Percentiles rank a stretch among this genome's conserved stretches.
phyloP scores from a whole-genome alignment of 768 basidiomycete species.

The Kwoniella pini region DNA sequence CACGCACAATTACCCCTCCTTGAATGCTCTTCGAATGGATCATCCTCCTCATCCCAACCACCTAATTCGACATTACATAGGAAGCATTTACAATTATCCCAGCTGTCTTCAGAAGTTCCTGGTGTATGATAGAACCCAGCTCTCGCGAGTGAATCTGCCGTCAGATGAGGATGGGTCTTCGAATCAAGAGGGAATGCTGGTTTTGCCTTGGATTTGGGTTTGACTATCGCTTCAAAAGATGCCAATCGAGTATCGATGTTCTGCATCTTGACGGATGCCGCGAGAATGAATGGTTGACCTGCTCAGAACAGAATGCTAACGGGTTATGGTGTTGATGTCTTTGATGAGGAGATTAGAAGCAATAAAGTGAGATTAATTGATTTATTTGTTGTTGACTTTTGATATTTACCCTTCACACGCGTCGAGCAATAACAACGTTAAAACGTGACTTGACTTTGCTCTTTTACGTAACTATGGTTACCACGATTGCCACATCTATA shows the following conservation, averaged over 20 bases:
- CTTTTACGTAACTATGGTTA: neutral
- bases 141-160: conserved; percentile 71
- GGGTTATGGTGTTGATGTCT: too few relatives aligned
- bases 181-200: conserved; percentile 71
- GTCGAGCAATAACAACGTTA: neutral
- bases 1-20: conserved; percentile 76
- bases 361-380: too few relatives aligned
- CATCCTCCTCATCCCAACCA: conserved; percentile 82
- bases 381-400: conserved; percentile 20
- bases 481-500: neutral
- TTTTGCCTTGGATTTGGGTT: conserved; percentile 59
- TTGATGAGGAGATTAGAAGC: too few relatives aligned
- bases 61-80: conserved; percentile 77
- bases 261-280: conserved; percentile 44
- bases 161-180: conserved; percentile 63
- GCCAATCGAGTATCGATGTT: conserved; percentile 63
- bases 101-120: conserved; percentile 60
- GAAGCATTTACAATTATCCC: conserved; percentile 76
- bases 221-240: conserved; percentile 67
- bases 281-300: too few relatives aligned
- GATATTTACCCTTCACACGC: neutral
- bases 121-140: conserved; percentile 89
- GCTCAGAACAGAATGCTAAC: too few relatives aligned
- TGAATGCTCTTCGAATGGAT: conserved; percentile 82
- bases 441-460: conserved; percentile 1